A percentile compares a stretch with the other conserved stretches of the same genome.
Conservation (phyloP, 306 rosid genomes). For the Sindora glabra region DNA sequence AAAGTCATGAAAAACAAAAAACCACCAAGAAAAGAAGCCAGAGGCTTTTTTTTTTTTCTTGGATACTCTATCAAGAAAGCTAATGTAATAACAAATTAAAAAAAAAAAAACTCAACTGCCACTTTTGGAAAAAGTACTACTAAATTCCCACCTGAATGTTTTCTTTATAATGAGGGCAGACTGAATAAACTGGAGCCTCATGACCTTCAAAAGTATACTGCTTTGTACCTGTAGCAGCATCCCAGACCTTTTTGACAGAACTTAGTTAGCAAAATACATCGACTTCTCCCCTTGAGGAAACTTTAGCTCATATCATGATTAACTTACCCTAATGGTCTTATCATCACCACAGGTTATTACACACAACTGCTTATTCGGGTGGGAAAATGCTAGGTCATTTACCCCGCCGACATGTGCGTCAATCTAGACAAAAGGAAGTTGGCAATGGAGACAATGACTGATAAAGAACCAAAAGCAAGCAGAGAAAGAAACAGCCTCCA, state of each 20-base stretch:
- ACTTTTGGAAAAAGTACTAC: not conserved
- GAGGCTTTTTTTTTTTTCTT: not conserved
- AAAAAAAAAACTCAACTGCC: not conserved
- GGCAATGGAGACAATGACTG: not conserved
- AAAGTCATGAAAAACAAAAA: not conserved
- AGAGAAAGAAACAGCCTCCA: not conserved
- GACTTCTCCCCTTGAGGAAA: slow-evolving; percentile 10
- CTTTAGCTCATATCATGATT: slow-evolving; percentile 2
- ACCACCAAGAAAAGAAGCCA: not conserved
- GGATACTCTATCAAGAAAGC: not conserved
- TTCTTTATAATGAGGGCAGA: slow-evolving; percentile 91
- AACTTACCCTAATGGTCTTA: slow-evolving; percentile 81
- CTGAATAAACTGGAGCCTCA: slow-evolving; percentile 88
- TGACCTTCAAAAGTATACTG: slow-evolving; percentile 86
- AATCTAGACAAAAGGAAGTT: slow-evolving; percentile 48
- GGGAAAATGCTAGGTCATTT: slow-evolving; percentile 92
- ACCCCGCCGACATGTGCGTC: slow-evolving; percentile 98
- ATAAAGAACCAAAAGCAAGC: not conserved
- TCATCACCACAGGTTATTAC: slow-evolving; percentile 97
- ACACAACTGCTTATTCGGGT: slow-evolving; percentile 91
- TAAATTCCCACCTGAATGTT: slow-evolving; percentile 58
- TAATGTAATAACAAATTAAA: too few relatives aligned
- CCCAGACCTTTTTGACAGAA: slow-evolving; percentile 70
- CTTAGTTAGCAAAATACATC: slow-evolving; percentile 14
- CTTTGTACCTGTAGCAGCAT: slow-evolving; percentile 67